Evolutionary conservation across 352 stramenopile genomes (phyloP).

Genomic region (Globisporangium apiculatum): DNA sequence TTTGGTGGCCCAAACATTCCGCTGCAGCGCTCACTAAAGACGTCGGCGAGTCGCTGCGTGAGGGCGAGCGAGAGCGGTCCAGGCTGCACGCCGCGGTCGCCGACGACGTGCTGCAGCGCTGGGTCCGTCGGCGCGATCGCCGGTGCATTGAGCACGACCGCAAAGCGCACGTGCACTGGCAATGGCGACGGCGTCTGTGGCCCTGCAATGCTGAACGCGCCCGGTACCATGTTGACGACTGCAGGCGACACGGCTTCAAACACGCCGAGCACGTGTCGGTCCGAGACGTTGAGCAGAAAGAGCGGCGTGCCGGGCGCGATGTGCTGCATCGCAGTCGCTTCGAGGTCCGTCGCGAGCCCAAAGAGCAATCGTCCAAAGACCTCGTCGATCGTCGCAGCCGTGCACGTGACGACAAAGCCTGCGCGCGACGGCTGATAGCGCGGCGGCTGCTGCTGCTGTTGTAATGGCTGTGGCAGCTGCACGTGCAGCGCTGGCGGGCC

Average conservation of each 20-base stretch:
- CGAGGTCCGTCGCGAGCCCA: slow-evolving; percentile 65
- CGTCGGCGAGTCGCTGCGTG: slow-evolving; percentile 65
- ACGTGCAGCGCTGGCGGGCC: slow-evolving; percentile 9
- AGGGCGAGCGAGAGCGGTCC: slow-evolving; percentile 53
- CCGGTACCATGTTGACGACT: slow-evolving; percentile 72
- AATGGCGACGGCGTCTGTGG: slow-evolving; percentile 53
- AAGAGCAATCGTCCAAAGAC: slow-evolving; percentile 85
- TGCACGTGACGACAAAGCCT: slow-evolving; percentile 83
- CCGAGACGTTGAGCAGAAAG: slow-evolving; percentile 82
- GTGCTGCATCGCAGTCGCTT: slow-evolving; percentile 48
- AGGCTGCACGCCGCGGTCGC: slow-evolving; percentile 45
- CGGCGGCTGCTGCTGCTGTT: not conserved
- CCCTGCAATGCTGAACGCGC: slow-evolving; percentile 48
- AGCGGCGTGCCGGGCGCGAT: slow-evolving; percentile 72
- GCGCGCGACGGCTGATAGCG: slow-evolving; percentile 44
- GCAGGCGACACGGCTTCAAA: slow-evolving; percentile 78
- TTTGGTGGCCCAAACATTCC: slow-evolving; percentile 33
- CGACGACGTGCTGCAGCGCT: slow-evolving; percentile 62
- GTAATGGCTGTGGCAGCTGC: too few relatives aligned
- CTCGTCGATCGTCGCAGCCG: slow-evolving; percentile 75
- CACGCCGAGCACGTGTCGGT: slow-evolving; percentile 76
- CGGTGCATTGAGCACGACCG: slow-evolving; percentile 60
- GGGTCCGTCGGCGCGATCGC: slow-evolving; percentile 61
- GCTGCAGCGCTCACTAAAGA: slow-evolving; percentile 63
- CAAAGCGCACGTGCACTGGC: slow-evolving; percentile 71